Base-by-base conservation (phyloP, 306 rosid genomes). In the Sesbania bispinosa region DNA sequence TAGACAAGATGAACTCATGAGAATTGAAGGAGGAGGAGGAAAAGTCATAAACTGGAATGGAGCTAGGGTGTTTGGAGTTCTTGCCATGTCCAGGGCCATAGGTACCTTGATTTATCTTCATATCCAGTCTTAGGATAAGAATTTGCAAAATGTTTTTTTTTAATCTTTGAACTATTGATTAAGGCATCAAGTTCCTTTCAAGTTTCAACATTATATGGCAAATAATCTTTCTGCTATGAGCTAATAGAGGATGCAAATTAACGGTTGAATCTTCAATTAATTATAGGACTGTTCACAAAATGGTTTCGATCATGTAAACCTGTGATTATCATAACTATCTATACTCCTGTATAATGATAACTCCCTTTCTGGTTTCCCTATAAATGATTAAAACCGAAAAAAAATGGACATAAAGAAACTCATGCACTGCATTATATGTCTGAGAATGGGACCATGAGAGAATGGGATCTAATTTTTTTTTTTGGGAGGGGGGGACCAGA, bases 11-110 rank as follows among this genome's bases (percentile, higher is more conserved):
- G 96, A 90, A 77, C 94, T 88, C 47, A 9, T 64, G 79, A 84
- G 96, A 79, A 92, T 92, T 74, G 87, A 83, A 83, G 81, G 61
- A 75, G 79, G 27, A 58, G 97, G 92, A 73, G 97, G 97, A 69
- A 92, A 62, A 89, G 97, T 92, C 79, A 92, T 92, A 73, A 89
- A 92, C 96, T 92, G 97, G 97, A 92, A 87, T 81, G 97, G 97
- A 43, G 88, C 97, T 79, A 87, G 97, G 87, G 96, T 92, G 71
- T 70, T 79, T 58, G 86, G 86, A 58, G 86, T 83, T 66, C 86
- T 83, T 65, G 81, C 86, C 73, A 83, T 83, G 97, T 92, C 97
- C 84, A 89, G 97, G 88, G 97, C 97, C 75, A 92, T 92, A 89
- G 97, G 97, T 92, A 84, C 82, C 76, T 70, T 66, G 67, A 79